These are phyloP conservation scores for Nannizziopsis barbatae DNA, from an alignment of 2,329 filamentous ascomycete genomes.

Conservation along the genomic window DNA sequence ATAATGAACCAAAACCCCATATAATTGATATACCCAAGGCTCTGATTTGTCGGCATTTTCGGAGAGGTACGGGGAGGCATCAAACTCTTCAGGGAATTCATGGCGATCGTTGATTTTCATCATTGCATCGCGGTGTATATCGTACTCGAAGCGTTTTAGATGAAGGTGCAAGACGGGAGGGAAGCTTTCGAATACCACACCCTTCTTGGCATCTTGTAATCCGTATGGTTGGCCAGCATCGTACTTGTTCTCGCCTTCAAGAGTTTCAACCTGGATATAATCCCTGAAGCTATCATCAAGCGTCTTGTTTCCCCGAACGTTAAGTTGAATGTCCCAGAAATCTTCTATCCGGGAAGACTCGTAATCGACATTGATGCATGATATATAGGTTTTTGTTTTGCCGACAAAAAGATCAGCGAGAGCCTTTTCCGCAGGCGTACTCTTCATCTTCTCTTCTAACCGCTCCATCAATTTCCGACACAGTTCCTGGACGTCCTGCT, in stretches of 20 bases:
- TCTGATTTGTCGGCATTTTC: slow-evolving; percentile 79
- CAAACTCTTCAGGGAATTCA: slow-evolving; percentile 41
- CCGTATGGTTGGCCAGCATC: slow-evolving; percentile 82
- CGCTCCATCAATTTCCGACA: slow-evolving; percentile 95
- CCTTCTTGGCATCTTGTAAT: slow-evolving; percentile 92
- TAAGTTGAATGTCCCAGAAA: slow-evolving; percentile 98
- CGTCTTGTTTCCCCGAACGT: slow-evolving; percentile 87
- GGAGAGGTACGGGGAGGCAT: slow-evolving; percentile 72
- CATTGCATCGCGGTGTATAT: slow-evolving; percentile 91
- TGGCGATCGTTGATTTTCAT: slow-evolving; percentile 68
- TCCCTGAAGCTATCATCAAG: slow-evolving; percentile 90
- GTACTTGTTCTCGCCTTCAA: slow-evolving; percentile 98
- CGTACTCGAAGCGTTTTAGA: slow-evolving; percentile 80
- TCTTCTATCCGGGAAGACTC: slow-evolving; percentile 93
- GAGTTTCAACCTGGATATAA: slow-evolving; percentile 90
- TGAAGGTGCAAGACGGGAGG: slow-evolving; percentile 18
- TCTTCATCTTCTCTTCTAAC: slow-evolving; percentile 97
- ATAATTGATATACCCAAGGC: slow-evolving; percentile 80
- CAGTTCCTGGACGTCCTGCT: slow-evolving; percentile 95
- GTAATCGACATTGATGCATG: slow-evolving; percentile 96
- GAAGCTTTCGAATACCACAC: slow-evolving; percentile 71
- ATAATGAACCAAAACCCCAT: slow-evolving; percentile 91
- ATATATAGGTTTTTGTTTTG: slow-evolving; percentile 97
- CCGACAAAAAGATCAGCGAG: slow-evolving; percentile 87
- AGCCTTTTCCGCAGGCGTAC: slow-evolving; percentile 78